Conservation (phyloP, 2,329 filamentous ascomycete species). For the Huntiella bhutanensis region DNA sequence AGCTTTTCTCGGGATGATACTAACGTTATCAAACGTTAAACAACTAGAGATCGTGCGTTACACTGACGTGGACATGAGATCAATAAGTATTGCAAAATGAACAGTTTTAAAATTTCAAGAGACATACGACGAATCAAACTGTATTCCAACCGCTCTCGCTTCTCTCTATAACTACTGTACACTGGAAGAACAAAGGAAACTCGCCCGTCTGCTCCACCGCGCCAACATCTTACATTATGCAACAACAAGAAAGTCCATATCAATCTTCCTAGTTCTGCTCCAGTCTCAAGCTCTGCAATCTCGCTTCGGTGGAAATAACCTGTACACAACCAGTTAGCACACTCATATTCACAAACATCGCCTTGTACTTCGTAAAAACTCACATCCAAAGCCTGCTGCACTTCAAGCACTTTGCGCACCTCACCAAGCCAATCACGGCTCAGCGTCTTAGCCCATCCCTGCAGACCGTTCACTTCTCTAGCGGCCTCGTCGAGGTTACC, state of each 20-base stretch:
- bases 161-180: constrained; percentile 11
- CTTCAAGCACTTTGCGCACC: constrained; percentile 80
- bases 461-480: constrained; percentile 81
- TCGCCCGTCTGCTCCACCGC: not conserved
- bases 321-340: constrained; percentile 21
- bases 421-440: constrained; percentile 88
- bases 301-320: constrained; percentile 80
- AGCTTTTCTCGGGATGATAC: too few relatives aligned
- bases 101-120: not conserved
- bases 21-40: too few relatives aligned
- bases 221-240: not conserved
- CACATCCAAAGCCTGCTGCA: constrained; percentile 89
- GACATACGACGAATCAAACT: too few relatives aligned
- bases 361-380: constrained; percentile 21
- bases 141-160: too few relatives aligned
- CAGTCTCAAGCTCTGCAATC: constrained; percentile 53
- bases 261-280: constrained; percentile 9
- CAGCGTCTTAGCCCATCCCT: constrained; percentile 88
- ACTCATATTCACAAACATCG: not conserved
- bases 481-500: constrained; percentile 82
- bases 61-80: too few relatives aligned
- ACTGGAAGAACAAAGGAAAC: constrained; percentile 9
- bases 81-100: not conserved
- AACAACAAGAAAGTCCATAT: not conserved
- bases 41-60: too few relatives aligned